Conservation (phyloP, 2,329 filamentous ascomycete genomes). For the Botrytis elliptica region DNA sequence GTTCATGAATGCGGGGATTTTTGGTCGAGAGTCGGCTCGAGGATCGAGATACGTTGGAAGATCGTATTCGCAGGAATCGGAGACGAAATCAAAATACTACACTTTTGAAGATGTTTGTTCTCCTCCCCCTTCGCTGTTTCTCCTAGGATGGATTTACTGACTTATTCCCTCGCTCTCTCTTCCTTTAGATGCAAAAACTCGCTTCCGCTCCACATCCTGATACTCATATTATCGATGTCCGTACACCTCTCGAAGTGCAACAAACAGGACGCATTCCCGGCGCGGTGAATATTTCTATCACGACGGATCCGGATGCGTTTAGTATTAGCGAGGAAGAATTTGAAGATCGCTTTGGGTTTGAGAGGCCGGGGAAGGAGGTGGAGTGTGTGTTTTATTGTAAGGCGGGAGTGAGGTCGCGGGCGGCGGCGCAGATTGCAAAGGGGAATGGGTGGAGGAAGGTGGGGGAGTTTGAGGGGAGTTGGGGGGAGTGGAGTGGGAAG, state of each 20-base stretch:
- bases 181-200: background rate
- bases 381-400: constrained; percentile 89
- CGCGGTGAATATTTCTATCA: constrained; percentile 79
- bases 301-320: constrained; percentile 73
- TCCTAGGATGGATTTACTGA: background rate
- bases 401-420: constrained; percentile 77
- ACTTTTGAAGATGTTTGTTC: constrained; percentile 13
- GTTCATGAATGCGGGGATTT: background rate
- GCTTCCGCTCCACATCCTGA: background rate
- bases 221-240: constrained; percentile 50
- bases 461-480: constrained; percentile 72
- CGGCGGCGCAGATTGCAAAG: constrained; percentile 74
- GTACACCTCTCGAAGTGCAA: constrained; percentile 67
- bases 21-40: background rate
- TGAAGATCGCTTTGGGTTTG: constrained; percentile 75
- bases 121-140: background rate
- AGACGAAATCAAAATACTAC: background rate
- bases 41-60: background rate
- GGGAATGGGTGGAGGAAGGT: constrained; percentile 73
- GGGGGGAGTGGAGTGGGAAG: constrained; percentile 77
- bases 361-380: constrained; percentile 58
- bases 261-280: constrained; percentile 72
- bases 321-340: constrained; percentile 78
- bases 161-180: background rate
- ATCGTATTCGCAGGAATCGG: background rate